Evolutionary conservation across 192 early-diverging fungal species (phyloP).

Genomic region (Thoreauomyces humboldtii): DNA sequence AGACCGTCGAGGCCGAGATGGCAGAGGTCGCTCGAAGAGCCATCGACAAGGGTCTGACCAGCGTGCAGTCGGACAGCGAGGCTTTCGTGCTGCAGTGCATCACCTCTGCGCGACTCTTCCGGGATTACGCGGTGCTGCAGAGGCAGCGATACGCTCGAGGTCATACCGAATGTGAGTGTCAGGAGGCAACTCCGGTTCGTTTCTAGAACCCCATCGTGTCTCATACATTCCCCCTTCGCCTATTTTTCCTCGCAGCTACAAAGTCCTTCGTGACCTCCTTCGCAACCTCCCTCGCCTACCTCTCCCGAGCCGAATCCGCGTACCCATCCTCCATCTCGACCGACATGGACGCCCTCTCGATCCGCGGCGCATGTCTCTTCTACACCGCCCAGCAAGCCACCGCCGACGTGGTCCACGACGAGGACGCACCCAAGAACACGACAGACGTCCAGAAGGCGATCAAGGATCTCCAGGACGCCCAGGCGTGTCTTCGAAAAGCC

Average conservation of each 20-base stretch:
- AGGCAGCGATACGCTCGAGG: constrained; percentile 7
- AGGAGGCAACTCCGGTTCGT: neutral
- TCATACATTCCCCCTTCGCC: neutral
- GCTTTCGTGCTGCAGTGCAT: constrained; percentile 9
- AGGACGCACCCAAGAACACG: neutral
- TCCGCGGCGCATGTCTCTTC: constrained; percentile 18
- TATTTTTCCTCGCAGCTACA: neutral
- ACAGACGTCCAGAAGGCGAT: neutral
- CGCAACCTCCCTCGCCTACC: constrained; percentile 13
- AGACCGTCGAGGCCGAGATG: neutral
- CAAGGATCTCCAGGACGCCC: neutral
- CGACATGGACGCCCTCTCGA: constrained; percentile 1
- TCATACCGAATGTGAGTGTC: neutral
- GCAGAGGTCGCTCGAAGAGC: neutral
- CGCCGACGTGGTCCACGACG: neutral
- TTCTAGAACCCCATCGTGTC: too few relatives aligned
- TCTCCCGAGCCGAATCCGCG: constrained; percentile 10
- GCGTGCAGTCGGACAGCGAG: neutral
- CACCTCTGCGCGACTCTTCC: constrained; percentile 18
- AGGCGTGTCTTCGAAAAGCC: neutral
- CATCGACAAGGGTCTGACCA: constrained; percentile 6
- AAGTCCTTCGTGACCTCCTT: neutral
- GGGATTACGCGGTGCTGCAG: constrained; percentile 21
- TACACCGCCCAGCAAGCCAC: constrained; percentile 7
- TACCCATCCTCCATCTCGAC: neutral